Evolutionary conservation across 257 asterid species (phyloP).

Genomic region (Nemophila menziesii): DNA sequence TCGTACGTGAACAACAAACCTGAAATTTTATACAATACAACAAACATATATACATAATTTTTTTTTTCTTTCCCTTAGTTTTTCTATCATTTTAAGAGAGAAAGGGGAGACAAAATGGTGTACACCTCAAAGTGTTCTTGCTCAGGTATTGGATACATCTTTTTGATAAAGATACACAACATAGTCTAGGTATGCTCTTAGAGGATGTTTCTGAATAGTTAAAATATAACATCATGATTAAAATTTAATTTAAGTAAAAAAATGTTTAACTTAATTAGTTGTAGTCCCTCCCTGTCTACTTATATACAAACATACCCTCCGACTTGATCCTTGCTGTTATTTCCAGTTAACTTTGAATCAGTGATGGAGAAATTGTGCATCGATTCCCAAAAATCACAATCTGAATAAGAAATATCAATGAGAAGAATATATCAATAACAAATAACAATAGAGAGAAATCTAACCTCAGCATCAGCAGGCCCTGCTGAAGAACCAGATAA

Average conservation of each 20-base stretch:
- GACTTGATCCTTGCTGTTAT: constrained; percentile 17
- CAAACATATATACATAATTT: too few relatives aligned
- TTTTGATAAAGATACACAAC: constrained; percentile 77
- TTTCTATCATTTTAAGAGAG: too few relatives aligned
- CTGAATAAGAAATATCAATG: constrained; percentile 36
- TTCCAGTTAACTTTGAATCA: constrained; percentile 24
- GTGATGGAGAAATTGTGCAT: constrained; percentile 33
- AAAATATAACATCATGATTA: constrained; percentile 16
- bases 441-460: too few relatives aligned
- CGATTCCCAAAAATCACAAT: constrained; percentile 63
- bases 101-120: too few relatives aligned
- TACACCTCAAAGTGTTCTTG: constrained; percentile 93
- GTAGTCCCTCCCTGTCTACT: neutral
- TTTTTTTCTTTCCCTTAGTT: too few relatives aligned
- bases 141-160: constrained; percentile 84
- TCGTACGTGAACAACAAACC: too few relatives aligned
- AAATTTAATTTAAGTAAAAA: constrained; percentile 3
- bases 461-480: too few relatives aligned
- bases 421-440: too few relatives aligned
- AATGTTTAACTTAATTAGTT: neutral
- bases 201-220: constrained; percentile 62
- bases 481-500: too few relatives aligned
- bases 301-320: constrained; percentile 25
- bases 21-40: too few relatives aligned
- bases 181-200: constrained; percentile 72